Conservation (phyloP, 345 rosid genomes). For the Eucalyptus dawsonii region DNA sequence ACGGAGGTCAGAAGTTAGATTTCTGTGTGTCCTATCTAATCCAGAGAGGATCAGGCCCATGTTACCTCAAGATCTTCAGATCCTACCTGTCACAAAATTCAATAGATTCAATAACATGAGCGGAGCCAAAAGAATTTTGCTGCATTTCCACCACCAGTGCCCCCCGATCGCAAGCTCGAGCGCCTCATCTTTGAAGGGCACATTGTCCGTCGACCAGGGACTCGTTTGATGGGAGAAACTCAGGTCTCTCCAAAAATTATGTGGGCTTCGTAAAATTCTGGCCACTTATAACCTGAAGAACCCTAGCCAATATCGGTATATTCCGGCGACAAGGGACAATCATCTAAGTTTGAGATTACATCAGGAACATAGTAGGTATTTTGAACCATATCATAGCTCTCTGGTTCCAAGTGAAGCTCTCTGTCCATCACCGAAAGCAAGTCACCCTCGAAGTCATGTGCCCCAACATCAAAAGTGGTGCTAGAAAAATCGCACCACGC, state of each 20-base stretch:
- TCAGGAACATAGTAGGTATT: slow-evolving; percentile 37
- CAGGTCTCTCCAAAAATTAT: neutral
- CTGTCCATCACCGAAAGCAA: slow-evolving; percentile 1
- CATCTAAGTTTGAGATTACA: slow-evolving; percentile 50
- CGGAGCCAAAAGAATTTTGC: neutral
- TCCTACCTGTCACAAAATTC: neutral
- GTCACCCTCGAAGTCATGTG: neutral
- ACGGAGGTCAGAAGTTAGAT: neutral
- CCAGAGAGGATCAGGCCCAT: neutral
- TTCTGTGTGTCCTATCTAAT: neutral
- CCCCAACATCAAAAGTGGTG: slow-evolving; percentile 1
- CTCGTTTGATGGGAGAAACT: neutral
- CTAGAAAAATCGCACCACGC: slow-evolving; percentile 39
- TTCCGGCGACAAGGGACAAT: slow-evolving; percentile 42
- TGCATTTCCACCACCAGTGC: neutral
- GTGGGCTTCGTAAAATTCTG: neutral
- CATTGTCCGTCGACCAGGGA: neutral
- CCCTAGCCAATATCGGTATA: slow-evolving; percentile 53
- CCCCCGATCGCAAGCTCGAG: neutral
- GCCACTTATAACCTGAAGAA: neutral
- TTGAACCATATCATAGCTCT: slow-evolving; percentile 15
- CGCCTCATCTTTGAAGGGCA: neutral
- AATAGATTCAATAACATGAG: neutral
- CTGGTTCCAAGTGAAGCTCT: slow-evolving; percentile 16
- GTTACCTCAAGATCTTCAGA: neutral